These are phyloP conservation scores for Talaromyces albobiverticillius DNA, from an alignment of 2,329 filamentous ascomycete genomes.

Conservation along the genomic window DNA sequence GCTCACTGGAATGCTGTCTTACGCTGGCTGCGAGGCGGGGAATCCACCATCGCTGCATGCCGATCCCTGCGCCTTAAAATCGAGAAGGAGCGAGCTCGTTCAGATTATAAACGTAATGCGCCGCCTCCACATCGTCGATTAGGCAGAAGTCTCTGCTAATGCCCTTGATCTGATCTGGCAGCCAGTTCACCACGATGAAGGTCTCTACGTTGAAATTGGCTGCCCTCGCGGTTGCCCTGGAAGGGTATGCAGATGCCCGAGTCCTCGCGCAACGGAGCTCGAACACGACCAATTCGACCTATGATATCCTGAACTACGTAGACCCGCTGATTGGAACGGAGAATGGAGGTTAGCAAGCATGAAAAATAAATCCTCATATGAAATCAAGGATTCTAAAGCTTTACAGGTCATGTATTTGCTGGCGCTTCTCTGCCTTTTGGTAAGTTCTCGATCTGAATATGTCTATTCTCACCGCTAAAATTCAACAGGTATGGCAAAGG, in stretches of 20 bases:
- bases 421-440: conserved; percentile 55
- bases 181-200: conserved; percentile 1
- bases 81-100: neutral
- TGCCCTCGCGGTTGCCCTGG: neutral
- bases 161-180: neutral
- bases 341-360: conserved; percentile 40
- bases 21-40: neutral
- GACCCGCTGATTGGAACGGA: conserved; percentile 56
- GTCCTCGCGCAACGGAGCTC: neutral
- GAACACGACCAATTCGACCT: conserved; percentile 7
- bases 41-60: conserved; percentile 5
- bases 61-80: conserved; percentile 3
- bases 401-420: conserved; percentile 54
- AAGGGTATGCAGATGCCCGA: neutral
- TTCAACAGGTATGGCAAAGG: conserved; percentile 52
- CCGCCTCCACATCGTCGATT: no score
- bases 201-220: neutral
- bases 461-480: neutral
- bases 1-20: conserved; percentile 7
- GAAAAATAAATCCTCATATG: neutral
- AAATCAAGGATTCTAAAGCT: neutral
- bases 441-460: conserved; percentile 20
- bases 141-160: no score
- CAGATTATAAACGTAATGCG: neutral
- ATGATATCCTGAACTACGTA: conserved; percentile 41